Base-by-base conservation (phyloP, 768 basidiomycete genomes). In the Cystobasidium onofrii region DNA sequence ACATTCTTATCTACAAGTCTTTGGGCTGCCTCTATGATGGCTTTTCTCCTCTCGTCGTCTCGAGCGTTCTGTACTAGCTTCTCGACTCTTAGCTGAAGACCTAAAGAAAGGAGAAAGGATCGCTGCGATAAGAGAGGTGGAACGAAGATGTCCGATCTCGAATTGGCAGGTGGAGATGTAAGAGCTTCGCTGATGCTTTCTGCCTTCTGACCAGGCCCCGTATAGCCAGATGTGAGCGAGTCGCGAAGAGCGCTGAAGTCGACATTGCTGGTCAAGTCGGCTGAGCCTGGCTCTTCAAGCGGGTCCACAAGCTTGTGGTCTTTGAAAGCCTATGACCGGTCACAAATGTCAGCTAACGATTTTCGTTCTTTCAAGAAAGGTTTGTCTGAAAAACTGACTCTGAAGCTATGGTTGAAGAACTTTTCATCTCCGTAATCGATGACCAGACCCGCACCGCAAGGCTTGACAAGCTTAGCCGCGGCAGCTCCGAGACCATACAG, bases 211-310 rank as follows among this genome's bases (percentile, higher is more conserved):
- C 39, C 20, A 39, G 55, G 25, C 41, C 25, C 80, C 86, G 31
- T 73, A 90, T 91, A 89, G 1, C 86, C 81, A 67, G 86, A 87
- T 0, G 80, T 80, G 75, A 92, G 83, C 0, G 90, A 88, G 82
- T 96, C 92, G 78, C 85, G 85, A 57, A 98, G 84, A 80, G 90
- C 91, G 0, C 88, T 86, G 81, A 98, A 98, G 82, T 99, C 94
- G 61, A 99, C 95, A 78, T 98, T 96, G n/a, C 90, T 88, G 0
- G 96, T 99, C 60, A 98, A 82, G 81, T 99, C 96, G 50, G 90
- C 89, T 50, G 90, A 85, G 20, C 96, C 96, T 0, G 94, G 93
- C 12, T 84, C 83, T 65, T 89, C 84, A 79, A 98, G 95, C 1
- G 90, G 84, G 80, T 94, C 89, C 0, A 90, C 89, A 17, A 92